Percentiles rank a stretch among this genome's conserved stretches.
Evolutionary conservation across 768 basidiomycete genomes (phyloP).

Genomic region (Boletus coccyginus): DNA sequence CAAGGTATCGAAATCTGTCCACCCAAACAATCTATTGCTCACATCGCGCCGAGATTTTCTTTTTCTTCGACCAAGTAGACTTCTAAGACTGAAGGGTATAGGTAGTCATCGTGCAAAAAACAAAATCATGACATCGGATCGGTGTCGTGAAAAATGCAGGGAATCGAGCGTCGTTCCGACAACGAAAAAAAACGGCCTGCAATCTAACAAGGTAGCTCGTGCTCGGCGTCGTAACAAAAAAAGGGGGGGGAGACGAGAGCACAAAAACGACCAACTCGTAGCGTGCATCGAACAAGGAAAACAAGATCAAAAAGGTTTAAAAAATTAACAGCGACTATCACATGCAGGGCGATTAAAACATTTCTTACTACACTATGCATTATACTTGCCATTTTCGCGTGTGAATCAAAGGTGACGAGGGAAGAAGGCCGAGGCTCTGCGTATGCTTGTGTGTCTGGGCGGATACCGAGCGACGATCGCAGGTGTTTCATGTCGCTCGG

Average conservation of each 20-base stretch:
- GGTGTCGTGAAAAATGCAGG: neutral
- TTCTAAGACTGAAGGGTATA: no score
- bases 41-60: no score
- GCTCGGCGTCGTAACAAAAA: neutral
- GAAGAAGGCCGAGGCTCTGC: neutral
- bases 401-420: neutral
- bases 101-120: no score
- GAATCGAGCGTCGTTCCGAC: no score
- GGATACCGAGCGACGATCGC: conserved; percentile 3
- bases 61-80: no score
- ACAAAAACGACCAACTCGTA: neutral
- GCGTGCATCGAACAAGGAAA: no score
- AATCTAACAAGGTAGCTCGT: neutral
- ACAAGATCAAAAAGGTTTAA: neutral
- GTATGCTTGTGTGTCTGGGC: conserved; percentile 6
- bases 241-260: no score
- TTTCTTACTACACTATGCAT: neutral
- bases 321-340: neutral
- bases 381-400: conserved; percentile 8
- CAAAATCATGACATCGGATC: no score
- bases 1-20: no score
- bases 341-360: neutral
- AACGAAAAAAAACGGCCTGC: no score
- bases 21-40: no score
- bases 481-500: neutral